Conservation (phyloP, 1,139 yeast species). For the Suhomyces terraborum region DNA sequence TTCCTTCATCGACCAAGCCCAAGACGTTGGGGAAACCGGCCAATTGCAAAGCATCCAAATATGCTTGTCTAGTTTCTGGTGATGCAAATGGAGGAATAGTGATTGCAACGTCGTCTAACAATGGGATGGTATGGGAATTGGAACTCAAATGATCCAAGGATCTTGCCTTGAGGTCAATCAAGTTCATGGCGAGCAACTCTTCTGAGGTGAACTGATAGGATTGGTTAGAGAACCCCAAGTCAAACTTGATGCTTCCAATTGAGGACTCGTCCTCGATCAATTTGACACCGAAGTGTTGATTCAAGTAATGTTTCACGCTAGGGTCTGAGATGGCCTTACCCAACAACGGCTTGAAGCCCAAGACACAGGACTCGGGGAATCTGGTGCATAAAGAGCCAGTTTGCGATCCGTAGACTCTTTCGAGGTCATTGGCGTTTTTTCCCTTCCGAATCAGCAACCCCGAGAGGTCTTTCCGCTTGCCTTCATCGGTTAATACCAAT, state of each 20-base stretch:
- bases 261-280: constrained; percentile 43
- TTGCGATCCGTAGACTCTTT: constrained; percentile 77
- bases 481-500: constrained; percentile 82
- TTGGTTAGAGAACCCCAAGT: constrained; percentile 50
- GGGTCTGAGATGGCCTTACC: constrained; percentile 61
- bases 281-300: constrained; percentile 62
- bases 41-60: constrained; percentile 70
- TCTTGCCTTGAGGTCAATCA: constrained; percentile 64
- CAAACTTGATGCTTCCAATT: constrained; percentile 58
- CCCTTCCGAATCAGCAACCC: constrained; percentile 67
- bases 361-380: constrained; percentile 69
- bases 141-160: constrained; percentile 51
- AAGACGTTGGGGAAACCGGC: constrained; percentile 65
- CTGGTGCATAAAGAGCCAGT: constrained; percentile 72
- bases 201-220: constrained; percentile 53
- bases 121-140: constrained; percentile 27
- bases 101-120: constrained; percentile 66
- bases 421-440: constrained; percentile 46
- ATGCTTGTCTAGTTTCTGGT: constrained; percentile 67
- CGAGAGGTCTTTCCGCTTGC: constrained; percentile 84
- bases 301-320: constrained; percentile 46
- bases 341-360: constrained; percentile 68
- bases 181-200: constrained; percentile 82
- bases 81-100: constrained; percentile 76
- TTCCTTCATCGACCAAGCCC: constrained; percentile 82